These are phyloP conservation scores for Gleditsia sinensis DNA, from an alignment of 306 rosid species.

Conservation along the genomic window DNA sequence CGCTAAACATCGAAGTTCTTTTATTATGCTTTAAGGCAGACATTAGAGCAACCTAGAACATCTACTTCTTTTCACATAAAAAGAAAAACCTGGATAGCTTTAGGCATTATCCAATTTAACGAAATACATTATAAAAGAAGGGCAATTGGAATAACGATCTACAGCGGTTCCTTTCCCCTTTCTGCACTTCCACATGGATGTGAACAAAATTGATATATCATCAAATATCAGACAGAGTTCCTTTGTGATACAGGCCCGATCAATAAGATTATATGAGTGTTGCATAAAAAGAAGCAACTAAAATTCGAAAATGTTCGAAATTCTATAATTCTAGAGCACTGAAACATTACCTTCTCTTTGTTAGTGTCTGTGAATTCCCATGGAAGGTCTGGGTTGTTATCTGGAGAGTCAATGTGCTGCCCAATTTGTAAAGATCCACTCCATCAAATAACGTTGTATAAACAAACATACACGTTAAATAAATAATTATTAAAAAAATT, in stretches of 20 bases:
- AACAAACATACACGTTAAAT: neutral
- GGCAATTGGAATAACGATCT: neutral
- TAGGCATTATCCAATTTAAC: neutral
- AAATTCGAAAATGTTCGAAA: neutral
- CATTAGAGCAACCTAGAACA: neutral
- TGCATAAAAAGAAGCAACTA: neutral
- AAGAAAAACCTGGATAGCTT: neutral
- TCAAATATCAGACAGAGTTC: neutral
- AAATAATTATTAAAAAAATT: neutral
- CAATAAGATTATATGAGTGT: neutral
- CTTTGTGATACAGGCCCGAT: neutral
- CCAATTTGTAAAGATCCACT: neutral
- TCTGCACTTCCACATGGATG: neutral
- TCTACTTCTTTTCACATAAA: neutral
- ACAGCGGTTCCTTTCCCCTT: neutral
- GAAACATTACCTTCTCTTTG: conserved; percentile 58
- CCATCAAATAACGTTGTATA: conserved; percentile 20
- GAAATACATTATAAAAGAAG: neutral
- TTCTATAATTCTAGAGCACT: neutral
- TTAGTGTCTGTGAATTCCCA: conserved; percentile 80
- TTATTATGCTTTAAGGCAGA: neutral
- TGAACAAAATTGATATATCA: neutral
- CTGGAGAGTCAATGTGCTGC: conserved; percentile 89
- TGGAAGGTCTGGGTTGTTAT: conserved; percentile 71
- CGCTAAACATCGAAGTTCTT: neutral